Evolutionary conservation across 768 basidiomycete genomes (phyloP).

Genomic region (Chalciporus pseudorubinellus): DNA sequence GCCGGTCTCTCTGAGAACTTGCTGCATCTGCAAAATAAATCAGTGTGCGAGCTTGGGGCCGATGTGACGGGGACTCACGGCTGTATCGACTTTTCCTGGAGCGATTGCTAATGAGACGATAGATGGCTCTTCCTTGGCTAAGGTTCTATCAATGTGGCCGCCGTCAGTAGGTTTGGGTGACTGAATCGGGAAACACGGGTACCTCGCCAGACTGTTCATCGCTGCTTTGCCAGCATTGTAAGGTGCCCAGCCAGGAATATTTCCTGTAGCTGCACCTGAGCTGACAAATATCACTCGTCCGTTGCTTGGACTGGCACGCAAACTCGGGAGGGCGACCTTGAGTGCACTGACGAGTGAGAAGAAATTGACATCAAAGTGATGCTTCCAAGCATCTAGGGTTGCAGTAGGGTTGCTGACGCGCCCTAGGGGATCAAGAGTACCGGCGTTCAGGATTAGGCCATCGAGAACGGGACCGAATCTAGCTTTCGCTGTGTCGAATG

Average conservation of each 20-base stretch:
- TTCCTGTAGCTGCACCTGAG: conserved; percentile 77
- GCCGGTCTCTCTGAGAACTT: conserved; percentile 48
- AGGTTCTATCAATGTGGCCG: conserved; percentile 49
- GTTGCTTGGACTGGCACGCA: conserved; percentile 56
- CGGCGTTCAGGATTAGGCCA: conserved; percentile 85
- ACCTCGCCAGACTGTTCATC: conserved; percentile 84
- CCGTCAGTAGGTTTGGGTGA: conserved; percentile 3
- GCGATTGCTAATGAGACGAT: conserved; percentile 74
- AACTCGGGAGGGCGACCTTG: conserved; percentile 61
- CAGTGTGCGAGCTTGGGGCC: background rate
- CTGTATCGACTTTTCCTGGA: conserved; percentile 86
- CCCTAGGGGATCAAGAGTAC: conserved; percentile 66
- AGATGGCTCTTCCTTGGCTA: conserved; percentile 80
- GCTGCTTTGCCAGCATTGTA: conserved; percentile 88
- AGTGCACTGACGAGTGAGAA: conserved; percentile 77
- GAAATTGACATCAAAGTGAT: conserved; percentile 83
- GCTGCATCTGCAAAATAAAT: conserved; percentile 63
- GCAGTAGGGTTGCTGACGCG: conserved; percentile 49
- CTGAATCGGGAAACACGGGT: conserved; percentile 9
- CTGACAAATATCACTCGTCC: conserved; percentile 81
- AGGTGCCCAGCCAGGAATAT: conserved; percentile 69
- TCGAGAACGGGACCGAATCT: conserved; percentile 63
- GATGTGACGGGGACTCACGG: conserved; percentile 42
- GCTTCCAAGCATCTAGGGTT: conserved; percentile 61
- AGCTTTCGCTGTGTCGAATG: conserved; percentile 50